Evolutionary conservation across 805 yeast genomes (phyloP).

Genomic region (Saccharomycopsis amapae): DNA sequence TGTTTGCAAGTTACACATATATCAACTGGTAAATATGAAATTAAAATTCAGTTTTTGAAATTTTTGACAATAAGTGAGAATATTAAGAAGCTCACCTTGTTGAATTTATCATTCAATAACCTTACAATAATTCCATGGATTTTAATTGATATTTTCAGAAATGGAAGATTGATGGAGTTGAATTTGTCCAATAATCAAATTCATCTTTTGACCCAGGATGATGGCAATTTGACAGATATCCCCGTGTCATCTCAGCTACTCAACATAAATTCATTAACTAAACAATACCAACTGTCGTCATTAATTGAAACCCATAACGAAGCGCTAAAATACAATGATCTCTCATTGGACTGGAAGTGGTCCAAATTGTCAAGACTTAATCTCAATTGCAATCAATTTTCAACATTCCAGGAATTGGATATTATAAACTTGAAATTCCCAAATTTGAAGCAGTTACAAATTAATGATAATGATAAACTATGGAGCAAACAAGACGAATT

Average conservation of each 20-base stretch:
- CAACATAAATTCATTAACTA: no score
- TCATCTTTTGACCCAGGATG: no score
- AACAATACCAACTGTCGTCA: no score
- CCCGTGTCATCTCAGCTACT: no score
- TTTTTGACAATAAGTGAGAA: neutral
- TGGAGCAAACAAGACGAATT: conserved; percentile 25
- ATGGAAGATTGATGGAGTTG: conserved; percentile 24
- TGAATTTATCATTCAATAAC: conserved; percentile 40
- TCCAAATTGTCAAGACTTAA: conserved; percentile 34
- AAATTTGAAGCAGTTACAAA: conserved; percentile 37
- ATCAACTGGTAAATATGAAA: neutral
- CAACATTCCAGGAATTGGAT: conserved; percentile 44
- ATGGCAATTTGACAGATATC: no score
- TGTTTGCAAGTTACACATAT: neutral
- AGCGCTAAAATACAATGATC: conserved; percentile 2
- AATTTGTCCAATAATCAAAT: conserved; percentile 35
- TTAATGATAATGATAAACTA: conserved; percentile 29
- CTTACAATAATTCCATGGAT: conserved; percentile 29
- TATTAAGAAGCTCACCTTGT: conserved; percentile 17
- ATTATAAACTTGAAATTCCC: conserved; percentile 34
- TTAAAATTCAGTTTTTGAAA: neutral
- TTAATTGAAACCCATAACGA: no score
- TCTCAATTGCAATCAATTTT: conserved; percentile 43
- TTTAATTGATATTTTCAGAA: conserved; percentile 18
- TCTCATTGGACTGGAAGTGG: conserved; percentile 7